These are phyloP conservation scores for Colletotrichum lentis DNA, from an alignment of 2,329 filamentous ascomycete genomes.

Conservation along the genomic window DNA sequence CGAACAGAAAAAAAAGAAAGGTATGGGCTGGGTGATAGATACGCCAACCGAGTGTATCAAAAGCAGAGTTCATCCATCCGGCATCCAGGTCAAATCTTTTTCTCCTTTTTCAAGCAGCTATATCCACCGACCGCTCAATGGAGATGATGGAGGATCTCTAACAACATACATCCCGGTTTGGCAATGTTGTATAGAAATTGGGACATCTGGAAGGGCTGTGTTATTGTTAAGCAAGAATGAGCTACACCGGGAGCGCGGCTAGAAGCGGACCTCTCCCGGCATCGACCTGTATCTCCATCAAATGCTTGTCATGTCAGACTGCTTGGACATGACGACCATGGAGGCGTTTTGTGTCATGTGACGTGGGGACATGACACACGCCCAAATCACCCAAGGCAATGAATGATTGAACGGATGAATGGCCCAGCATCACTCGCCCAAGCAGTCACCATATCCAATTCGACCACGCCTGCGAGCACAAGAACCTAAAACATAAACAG, in stretches of 20 bases:
- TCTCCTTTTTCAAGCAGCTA: not conserved
- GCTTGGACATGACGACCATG: no score
- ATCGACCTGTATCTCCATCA: not conserved
- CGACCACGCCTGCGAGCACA: slow-evolving; percentile 15
- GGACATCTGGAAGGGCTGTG: not conserved
- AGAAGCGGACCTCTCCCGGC: not conserved
- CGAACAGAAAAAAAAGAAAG: no score
- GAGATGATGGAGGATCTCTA: not conserved
- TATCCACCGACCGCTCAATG: not conserved
- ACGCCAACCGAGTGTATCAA: not conserved
- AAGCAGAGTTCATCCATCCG: not conserved
- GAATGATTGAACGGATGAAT: not conserved
- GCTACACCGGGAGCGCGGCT: not conserved
- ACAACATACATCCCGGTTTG: not conserved
- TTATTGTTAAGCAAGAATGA: not conserved
- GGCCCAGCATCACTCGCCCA: slow-evolving; percentile 1
- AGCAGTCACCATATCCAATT: slow-evolving; percentile 7
- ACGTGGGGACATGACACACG: no score
- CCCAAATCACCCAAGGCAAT: not conserved
- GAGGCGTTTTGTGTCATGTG: no score
- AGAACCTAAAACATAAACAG: slow-evolving; percentile 16
- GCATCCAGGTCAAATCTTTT: not conserved
- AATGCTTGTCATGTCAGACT: no score
- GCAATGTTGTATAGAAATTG: no score
- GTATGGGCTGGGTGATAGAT: no score